Evolutionary conservation across 2,329 filamentous ascomycete species (phyloP), one percentile per base, ranked within the genome.

Genomic region (Microdochium paspali): DNA sequence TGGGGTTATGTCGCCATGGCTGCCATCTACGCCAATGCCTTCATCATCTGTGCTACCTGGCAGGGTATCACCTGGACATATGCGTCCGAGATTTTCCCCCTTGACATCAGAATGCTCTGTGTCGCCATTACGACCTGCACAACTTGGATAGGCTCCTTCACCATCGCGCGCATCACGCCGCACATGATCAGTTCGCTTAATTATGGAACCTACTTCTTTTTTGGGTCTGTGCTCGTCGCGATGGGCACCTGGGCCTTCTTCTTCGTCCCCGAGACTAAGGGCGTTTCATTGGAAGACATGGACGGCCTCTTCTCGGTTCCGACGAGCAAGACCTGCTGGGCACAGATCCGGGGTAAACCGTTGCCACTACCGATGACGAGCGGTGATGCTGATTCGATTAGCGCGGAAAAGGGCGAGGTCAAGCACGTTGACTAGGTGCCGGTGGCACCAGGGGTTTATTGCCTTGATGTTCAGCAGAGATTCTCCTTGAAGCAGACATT

Each of bases 1-100:
- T 64, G 66, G 58, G 64, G 66, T 2, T 69, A 69, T 45, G 51
- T 70, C n/a, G 69, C 70, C 2, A 74, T 77, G 51, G 73, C 71
- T 23, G 76, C 73, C 64, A 63, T 67, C 52, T 76, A 75, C 44
- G 70, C 58, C 24, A 49, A 50, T 30, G 56, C 51, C 23, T 55
- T 59, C 15, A 62, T 67, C 25, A 65, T 65, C 24, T 67, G 64
- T 43, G 64, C 64, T 6, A 66, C 66, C 1, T 69, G 67, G 66
- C 66, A 69, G 47, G 66, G 66, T 0, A 68, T 67, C 45, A 69
- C 66, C 0, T 69, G 66, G 66, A 53, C 54, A n/a, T 54, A 49
- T 23, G 51, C 53, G n/a, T 53, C 54, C 3, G 55, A 57, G 46
- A 57, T 56, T 25, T 56, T 57, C 50, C 55, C 55, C 13, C 46